phyloP scores from a whole-genome alignment of 106 monocot species.

The Platanthera zijinensis region DNA sequence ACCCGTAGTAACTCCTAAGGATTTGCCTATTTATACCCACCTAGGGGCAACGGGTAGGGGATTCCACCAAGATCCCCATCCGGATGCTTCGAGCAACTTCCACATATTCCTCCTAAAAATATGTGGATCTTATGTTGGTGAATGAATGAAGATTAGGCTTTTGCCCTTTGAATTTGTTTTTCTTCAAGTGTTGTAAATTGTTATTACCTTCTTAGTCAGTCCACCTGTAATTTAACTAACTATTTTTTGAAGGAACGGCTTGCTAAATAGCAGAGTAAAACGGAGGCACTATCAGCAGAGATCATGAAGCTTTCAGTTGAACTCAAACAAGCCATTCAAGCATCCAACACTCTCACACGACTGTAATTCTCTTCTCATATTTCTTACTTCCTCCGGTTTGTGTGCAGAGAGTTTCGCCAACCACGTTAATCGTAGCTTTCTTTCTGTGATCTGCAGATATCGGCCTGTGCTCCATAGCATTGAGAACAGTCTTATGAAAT shows the following conservation, averaged over 20 bases:
- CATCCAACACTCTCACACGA: conserved; percentile 57
- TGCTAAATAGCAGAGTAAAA: conserved; percentile 67
- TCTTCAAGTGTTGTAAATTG: no score
- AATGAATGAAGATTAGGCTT: no score
- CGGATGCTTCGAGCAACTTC: no score
- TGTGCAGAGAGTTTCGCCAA: no score
- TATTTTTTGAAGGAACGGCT: conserved; percentile 38
- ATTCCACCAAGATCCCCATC: no score
- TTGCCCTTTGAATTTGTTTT: no score
- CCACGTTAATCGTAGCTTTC: background rate
- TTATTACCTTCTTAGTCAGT: background rate
- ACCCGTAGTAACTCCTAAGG: no score
- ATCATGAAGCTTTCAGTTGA: conserved; percentile 75
- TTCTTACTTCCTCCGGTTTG: background rate
- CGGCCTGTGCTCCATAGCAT: conserved; percentile 79
- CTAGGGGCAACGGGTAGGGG: no score
- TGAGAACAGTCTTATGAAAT: conserved; percentile 81
- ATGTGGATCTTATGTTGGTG: no score
- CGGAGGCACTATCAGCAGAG: conserved; percentile 71
- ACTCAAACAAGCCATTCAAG: conserved; percentile 51
- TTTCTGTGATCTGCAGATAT: conserved; percentile 46
- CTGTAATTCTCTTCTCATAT: conserved; percentile 33
- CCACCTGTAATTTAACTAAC: background rate
- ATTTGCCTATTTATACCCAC: no score
- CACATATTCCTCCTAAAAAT: no score